Evolutionary conservation across 495 filamentous ascomycete genomes (phyloP).

Genomic region (Penicillium coffeae): DNA sequence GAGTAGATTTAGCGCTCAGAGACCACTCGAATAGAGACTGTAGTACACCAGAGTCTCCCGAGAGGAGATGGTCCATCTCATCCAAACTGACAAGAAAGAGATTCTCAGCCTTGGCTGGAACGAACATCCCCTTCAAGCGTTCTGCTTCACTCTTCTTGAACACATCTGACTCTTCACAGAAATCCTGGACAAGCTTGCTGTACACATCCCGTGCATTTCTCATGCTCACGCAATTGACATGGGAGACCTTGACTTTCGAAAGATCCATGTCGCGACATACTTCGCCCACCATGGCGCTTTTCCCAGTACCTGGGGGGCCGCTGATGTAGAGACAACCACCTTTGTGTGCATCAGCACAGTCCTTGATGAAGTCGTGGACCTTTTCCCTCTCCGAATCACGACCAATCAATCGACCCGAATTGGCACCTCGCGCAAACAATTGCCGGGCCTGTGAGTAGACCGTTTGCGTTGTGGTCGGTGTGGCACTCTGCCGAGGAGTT

Average conservation of each 20-base stretch:
- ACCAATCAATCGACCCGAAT: slow-evolving; percentile 73
- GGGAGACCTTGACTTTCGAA: slow-evolving; percentile 57
- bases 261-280: slow-evolving; percentile 58
- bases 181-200: slow-evolving; percentile 63
- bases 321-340: slow-evolving; percentile 94
- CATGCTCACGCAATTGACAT: slow-evolving; percentile 96
- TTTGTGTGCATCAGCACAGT: slow-evolving; percentile 52
- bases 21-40: slow-evolving; percentile 95
- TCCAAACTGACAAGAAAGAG: slow-evolving; percentile 81
- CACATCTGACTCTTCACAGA: slow-evolving; percentile 55
- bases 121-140: slow-evolving; percentile 59
- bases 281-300: slow-evolving; percentile 86
- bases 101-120: slow-evolving; percentile 49
- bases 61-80: slow-evolving; percentile 91
- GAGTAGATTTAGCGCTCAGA: slow-evolving; percentile 66
- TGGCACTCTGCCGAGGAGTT: slow-evolving; percentile 46
- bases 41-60: slow-evolving; percentile 76
- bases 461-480: slow-evolving; percentile 58
- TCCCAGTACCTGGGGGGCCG: slow-evolving; percentile 92
- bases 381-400: slow-evolving; percentile 75
- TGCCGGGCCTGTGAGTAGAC: slow-evolving; percentile 86
- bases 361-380: slow-evolving; percentile 63
- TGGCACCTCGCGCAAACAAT: slow-evolving; percentile 74
- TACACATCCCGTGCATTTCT: slow-evolving; percentile 80
- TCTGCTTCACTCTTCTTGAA: slow-evolving; percentile 52